Evolutionary conservation across 805 yeast species (phyloP).

Genomic region (Candida nonsorbophila): DNA sequence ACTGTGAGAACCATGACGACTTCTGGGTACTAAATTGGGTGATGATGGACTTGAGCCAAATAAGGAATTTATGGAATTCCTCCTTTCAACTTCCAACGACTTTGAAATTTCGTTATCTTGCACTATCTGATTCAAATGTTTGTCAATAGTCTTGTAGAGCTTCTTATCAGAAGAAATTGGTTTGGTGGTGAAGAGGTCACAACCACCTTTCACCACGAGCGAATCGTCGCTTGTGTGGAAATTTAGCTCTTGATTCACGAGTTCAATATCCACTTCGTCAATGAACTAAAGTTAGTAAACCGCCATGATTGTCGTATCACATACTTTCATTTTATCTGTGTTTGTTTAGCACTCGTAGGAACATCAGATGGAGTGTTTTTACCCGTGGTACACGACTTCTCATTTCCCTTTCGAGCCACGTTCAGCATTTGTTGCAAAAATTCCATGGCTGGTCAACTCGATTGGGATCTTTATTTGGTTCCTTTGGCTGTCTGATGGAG

Average conservation of each 20-base stretch:
- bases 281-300: slow-evolving; percentile 52
- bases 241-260: slow-evolving; percentile 78
- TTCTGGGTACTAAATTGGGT: slow-evolving; percentile 2
- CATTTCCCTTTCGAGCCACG: neutral
- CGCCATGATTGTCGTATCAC: too few relatives aligned
- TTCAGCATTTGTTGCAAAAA: too few relatives aligned
- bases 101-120: slow-evolving; percentile 40
- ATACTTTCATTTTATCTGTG: too few relatives aligned
- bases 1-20: slow-evolving; percentile 8
- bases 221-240: slow-evolving; percentile 47
- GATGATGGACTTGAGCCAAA: slow-evolving; percentile 36
- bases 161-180: slow-evolving; percentile 88
- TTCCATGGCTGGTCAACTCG: too few relatives aligned
- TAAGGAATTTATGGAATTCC: slow-evolving; percentile 28
- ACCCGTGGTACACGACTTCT: too few relatives aligned
- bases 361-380: too few relatives aligned
- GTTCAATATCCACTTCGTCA: slow-evolving; percentile 89
- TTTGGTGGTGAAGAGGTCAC: slow-evolving; percentile 92
- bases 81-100: slow-evolving; percentile 32
- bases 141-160: slow-evolving; percentile 80
- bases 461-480: too few relatives aligned
- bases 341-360: too few relatives aligned
- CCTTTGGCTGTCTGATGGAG: slow-evolving; percentile 8
- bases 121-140: slow-evolving; percentile 57
- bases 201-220: slow-evolving; percentile 68